These are phyloP conservation scores for Hansenula sp. DNA, from an alignment of 1,139 yeast species.

Conservation along the genomic window DNA sequence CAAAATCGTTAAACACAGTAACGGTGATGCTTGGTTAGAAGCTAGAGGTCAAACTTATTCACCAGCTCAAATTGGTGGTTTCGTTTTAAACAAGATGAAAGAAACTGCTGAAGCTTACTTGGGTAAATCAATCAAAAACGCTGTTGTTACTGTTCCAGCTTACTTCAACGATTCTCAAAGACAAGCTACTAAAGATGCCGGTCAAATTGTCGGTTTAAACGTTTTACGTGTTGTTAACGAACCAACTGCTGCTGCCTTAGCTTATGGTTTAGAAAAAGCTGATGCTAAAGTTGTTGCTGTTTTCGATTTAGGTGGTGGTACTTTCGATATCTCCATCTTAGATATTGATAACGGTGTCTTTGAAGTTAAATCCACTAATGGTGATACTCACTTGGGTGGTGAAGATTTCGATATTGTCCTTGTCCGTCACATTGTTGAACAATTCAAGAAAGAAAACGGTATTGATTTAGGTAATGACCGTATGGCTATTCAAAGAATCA, in stretches of 20 bases:
- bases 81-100: slow-evolving; percentile 86
- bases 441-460: slow-evolving; percentile 91
- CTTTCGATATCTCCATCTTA: slow-evolving; percentile 93
- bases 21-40: slow-evolving; percentile 99
- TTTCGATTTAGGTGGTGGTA: slow-evolving; percentile 99
- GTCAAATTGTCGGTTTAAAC: slow-evolving; percentile 94
- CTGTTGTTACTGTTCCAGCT: slow-evolving; percentile 97
- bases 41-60: slow-evolving; percentile 92
- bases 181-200: slow-evolving; percentile 98
- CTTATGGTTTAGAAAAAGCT: slow-evolving; percentile 91
- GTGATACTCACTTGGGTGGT: slow-evolving; percentile 99
- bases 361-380: slow-evolving; percentile 97
- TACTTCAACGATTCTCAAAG: slow-evolving; percentile 98
- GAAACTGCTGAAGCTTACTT: slow-evolving; percentile 93
- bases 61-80: slow-evolving; percentile 97
- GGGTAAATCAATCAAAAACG: slow-evolving; percentile 80
- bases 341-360: slow-evolving; percentile 96
- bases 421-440: slow-evolving; percentile 85
- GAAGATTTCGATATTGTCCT: slow-evolving; percentile 89
- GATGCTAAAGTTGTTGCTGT: slow-evolving; percentile 87
- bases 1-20: slow-evolving; percentile 91
- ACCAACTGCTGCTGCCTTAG: slow-evolving; percentile 98
- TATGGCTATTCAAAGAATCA: slow-evolving; percentile 98
- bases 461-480: slow-evolving; percentile 87
- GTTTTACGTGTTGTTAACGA: slow-evolving; percentile 97